phyloP scores from a whole-genome alignment of 805 yeast species.

The Candida rishiriensis region DNA sequence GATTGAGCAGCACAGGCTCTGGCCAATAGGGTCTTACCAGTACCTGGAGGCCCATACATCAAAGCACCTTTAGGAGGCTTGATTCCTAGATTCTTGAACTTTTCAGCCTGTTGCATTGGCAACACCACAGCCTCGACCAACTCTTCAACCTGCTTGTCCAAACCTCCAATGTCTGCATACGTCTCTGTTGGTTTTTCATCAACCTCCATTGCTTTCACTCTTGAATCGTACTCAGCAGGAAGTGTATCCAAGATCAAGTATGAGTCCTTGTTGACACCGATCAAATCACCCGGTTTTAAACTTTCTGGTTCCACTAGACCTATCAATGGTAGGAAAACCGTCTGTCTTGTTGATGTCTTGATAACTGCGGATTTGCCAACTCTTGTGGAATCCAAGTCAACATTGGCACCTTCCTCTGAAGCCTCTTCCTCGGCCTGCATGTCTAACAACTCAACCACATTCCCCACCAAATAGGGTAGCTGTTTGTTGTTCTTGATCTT shows the following conservation, averaged over 20 bases:
- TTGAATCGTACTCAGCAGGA: slow-evolving; percentile 95
- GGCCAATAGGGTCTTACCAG: slow-evolving; percentile 95
- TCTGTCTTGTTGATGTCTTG: slow-evolving; percentile 95
- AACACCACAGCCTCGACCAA: slow-evolving; percentile 96
- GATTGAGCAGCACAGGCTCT: slow-evolving; percentile 99
- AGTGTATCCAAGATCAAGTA: slow-evolving; percentile 88
- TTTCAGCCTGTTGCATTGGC: slow-evolving; percentile 98
- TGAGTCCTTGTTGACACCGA: slow-evolving; percentile 97
- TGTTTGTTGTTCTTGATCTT: slow-evolving; percentile 94
- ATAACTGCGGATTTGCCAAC: slow-evolving; percentile 97
- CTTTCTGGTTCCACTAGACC: slow-evolving; percentile 90
- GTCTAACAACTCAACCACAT: slow-evolving; percentile 90
- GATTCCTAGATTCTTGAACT: slow-evolving; percentile 89
- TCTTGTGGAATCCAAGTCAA: slow-evolving; percentile 86
- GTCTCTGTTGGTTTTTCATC: slow-evolving; percentile 98
- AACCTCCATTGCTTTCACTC: slow-evolving; percentile 98
- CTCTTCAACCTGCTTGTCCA: slow-evolving; percentile 97
- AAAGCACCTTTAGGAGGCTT: slow-evolving; percentile 98
- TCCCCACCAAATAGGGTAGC: slow-evolving; percentile 93
- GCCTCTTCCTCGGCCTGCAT: slow-evolving; percentile 82
- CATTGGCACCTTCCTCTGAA: slow-evolving; percentile 88
- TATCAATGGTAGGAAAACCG: slow-evolving; percentile 91
- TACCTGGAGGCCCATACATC: slow-evolving; percentile 99
- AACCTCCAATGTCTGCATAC: slow-evolving; percentile 95
- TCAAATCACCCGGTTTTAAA: slow-evolving; percentile 96